phyloP scores from a whole-genome alignment of 495 filamentous ascomycete genomes.

The Tuber indicum region DNA sequence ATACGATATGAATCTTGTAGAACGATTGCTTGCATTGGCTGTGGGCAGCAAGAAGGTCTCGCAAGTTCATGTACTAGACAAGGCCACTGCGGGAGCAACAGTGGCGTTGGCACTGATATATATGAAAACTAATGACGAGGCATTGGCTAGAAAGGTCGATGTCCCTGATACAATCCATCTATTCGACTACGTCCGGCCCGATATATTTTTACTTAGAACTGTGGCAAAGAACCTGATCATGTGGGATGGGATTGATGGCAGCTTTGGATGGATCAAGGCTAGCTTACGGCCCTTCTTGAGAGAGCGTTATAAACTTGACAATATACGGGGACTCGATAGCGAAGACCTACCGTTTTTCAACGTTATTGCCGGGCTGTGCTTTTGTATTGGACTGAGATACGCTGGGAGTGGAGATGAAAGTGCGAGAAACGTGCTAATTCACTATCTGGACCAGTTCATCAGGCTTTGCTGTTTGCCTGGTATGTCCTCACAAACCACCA shows the following conservation, averaged over 20 bases:
- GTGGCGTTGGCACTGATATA: constrained; percentile 89
- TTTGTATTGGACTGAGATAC: constrained; percentile 74
- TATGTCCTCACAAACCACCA: constrained; percentile 14
- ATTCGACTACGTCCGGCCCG: constrained; percentile 90
- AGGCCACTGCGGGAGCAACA: constrained; percentile 82
- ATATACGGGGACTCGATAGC: constrained; percentile 55
- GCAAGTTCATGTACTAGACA: constrained; percentile 82
- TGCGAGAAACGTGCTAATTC: constrained; percentile 73
- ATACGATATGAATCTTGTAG: constrained; percentile 88
- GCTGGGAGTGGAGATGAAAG: constrained; percentile 69
- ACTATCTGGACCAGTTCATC: constrained; percentile 81
- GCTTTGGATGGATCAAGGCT: constrained; percentile 62
- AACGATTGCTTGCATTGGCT: constrained; percentile 75
- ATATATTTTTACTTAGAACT: constrained; percentile 84
- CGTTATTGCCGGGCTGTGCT: constrained; percentile 81
- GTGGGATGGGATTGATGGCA: constrained; percentile 74
- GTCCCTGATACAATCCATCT: constrained; percentile 81
- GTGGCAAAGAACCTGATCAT: constrained; percentile 88
- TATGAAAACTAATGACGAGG: constrained; percentile 89
- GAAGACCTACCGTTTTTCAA: constrained; percentile 88
- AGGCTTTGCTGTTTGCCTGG: constrained; percentile 61
- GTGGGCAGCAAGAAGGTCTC: constrained; percentile 81
- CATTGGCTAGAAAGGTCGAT: constrained; percentile 86
- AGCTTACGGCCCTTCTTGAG: constrained; percentile 56
- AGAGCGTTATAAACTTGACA: constrained; percentile 46